Percentiles rank a stretch among this genome's conserved stretches.
Evolutionary conservation across 768 basidiomycete genomes (phyloP).

Genomic region (Mycena metata): DNA sequence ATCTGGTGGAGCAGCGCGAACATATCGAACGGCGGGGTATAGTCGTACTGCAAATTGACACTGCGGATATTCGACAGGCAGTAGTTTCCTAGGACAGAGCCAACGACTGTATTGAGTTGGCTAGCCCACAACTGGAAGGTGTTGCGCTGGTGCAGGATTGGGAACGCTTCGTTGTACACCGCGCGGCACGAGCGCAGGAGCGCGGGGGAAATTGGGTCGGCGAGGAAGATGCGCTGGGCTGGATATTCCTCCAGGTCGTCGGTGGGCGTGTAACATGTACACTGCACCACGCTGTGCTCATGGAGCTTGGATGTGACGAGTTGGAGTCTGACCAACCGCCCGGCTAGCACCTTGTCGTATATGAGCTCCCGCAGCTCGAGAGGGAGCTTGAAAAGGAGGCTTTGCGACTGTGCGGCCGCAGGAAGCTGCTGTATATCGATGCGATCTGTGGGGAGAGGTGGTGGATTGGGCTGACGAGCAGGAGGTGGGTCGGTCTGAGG

Average conservation of each 20-base stretch:
- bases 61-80: neutral
- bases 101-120: neutral
- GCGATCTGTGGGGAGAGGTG: neutral
- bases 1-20: conserved; percentile 1
- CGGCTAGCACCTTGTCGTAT: conserved; percentile 21
- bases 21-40: neutral
- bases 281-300: neutral
- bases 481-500: no score
- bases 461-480: no score
- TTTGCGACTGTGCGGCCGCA: conserved; percentile 4
- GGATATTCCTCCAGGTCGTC: neutral
- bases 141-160: conserved; percentile 13
- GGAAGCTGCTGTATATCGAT: conserved; percentile 7
- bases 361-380: conserved; percentile 22
- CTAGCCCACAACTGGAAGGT: conserved; percentile 1
- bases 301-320: neutral
- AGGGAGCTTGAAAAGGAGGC: conserved; percentile 10
- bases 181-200: conserved; percentile 10
- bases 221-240: neutral
- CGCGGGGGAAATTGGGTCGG: neutral
- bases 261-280: neutral
- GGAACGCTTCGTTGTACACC: conserved; percentile 12
- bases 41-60: neutral
- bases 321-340: conserved; percentile 1
- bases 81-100: neutral